Conservation (phyloP, 139 green algal species). For the Picochlorum sp. region DNA sequence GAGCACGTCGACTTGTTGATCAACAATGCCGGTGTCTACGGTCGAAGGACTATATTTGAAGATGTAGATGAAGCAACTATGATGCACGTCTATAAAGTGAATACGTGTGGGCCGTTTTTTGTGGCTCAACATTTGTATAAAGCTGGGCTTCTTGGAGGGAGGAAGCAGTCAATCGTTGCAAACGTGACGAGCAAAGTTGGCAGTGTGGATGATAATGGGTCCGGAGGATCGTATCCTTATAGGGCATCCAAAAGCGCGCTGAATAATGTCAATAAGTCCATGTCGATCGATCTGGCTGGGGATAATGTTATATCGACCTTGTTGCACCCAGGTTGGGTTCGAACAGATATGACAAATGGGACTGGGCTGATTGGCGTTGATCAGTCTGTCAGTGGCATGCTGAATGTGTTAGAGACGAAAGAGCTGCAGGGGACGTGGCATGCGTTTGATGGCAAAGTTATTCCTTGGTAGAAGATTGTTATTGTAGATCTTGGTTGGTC, state of each 20-base stretch:
- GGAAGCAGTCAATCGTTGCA: constrained; percentile 1
- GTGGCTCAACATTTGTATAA: constrained; percentile 12
- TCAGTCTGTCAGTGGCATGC: constrained; percentile 21
- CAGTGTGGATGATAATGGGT: constrained; percentile 22
- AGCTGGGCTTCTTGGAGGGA: constrained; percentile 8
- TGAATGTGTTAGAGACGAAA: constrained; percentile 15
- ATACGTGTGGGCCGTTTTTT: constrained; percentile 18
- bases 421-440: constrained; percentile 12
- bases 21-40: constrained; percentile 24
- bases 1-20: constrained; percentile 20
- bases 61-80: constrained; percentile 6
- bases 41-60: background rate
- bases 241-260: constrained; percentile 22
- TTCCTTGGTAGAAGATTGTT: constrained; percentile 15
- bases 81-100: constrained; percentile 7
- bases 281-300: constrained; percentile 25
- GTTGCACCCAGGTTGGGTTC: constrained; percentile 27
- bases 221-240: constrained; percentile 32
- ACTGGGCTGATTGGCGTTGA: constrained; percentile 15
- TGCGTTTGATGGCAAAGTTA: constrained; percentile 4
- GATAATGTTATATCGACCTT: constrained; percentile 20
- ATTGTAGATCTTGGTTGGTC: too few species aligned
- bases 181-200: constrained; percentile 17
- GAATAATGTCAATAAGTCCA: constrained; percentile 33
- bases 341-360: constrained; percentile 22